Evolutionary conservation across 805 yeast genomes (phyloP), one percentile per base, ranked within the genome.

Genomic region (Metschnikowia peoriensis): DNA sequence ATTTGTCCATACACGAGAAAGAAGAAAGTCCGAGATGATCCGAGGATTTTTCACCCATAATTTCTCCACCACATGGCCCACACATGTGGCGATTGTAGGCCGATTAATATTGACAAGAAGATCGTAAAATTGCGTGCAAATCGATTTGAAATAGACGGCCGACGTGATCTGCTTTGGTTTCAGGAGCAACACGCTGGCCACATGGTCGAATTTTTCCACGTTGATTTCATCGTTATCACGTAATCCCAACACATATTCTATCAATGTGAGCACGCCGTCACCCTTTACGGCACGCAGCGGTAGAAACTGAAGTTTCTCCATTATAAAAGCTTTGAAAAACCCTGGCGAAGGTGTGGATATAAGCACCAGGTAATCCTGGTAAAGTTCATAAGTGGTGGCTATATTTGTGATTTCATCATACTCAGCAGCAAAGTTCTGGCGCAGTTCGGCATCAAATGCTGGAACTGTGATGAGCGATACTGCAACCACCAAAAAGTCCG

Each of bases 191-290:
- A 89, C 76, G 41, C 77, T 79, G n/a, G 88, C 81, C 1, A 89
- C 87, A 52, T 84, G 80, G 28, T 82, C 83, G 45, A 89, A 74
- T 57, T 83, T 86, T 34, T 81, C 83, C n/a, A 84, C 67, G 56
- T 84, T 84, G 12, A 90, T 68, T 11, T 82, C 84, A 51, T 86
- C 93, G 49, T 78, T 76, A 41, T 89, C 96, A 51, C 97, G 73
- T 28, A 88, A 72, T 0, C 96, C 96, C 12, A 88, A 72, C 0
- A 88, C 75, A 56, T 88, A 83, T 66, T 93, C 97, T 29, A 91
- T 76, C 46, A 93, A 68, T 1, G 91, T 77, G 29, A 80, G 68
- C 1, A 94, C 82, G 0, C 98, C 97, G 61, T 86, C 85, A 1
- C 68, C 53, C 22, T 60, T 66, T 1, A 78, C 66, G 27, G 96